Evolutionary conservation across 306 rosid species (phyloP).

Genomic region (Trifolium pratense): DNA sequence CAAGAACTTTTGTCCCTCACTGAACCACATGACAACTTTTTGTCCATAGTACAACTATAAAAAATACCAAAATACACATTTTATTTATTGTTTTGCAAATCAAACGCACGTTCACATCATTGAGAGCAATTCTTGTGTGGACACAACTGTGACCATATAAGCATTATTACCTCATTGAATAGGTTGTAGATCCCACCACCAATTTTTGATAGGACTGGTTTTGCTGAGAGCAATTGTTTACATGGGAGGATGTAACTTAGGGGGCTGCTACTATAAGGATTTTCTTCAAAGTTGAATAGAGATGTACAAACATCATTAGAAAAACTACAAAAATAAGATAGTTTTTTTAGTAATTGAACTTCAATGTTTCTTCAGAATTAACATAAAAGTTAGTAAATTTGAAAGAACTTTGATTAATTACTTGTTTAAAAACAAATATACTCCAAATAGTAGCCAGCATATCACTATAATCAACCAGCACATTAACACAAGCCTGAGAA

Average conservation of each 20-base stretch:
- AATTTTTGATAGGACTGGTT: constrained; percentile 49
- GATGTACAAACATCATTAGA: constrained; percentile 68
- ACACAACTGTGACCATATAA: too few relatives aligned
- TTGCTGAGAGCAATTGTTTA: constrained; percentile 60
- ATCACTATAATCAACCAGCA: constrained; percentile 71
- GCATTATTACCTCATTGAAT: constrained; percentile 70
- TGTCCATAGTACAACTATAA: too few relatives aligned
- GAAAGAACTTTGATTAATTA: constrained; percentile 44
- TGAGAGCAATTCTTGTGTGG: too few relatives aligned
- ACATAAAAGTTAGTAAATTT: constrained; percentile 8
- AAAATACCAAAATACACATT: too few relatives aligned
- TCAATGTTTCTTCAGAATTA: background rate
- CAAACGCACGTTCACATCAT: too few relatives aligned
- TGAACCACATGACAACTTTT: too few relatives aligned
- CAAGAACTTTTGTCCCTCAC: too few relatives aligned
- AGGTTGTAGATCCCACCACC: constrained; percentile 54
- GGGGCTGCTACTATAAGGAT: constrained; percentile 68
- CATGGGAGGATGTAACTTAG: constrained; percentile 72
- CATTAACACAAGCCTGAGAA: constrained; percentile 58
- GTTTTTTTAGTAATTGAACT: background rate
- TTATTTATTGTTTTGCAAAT: too few relatives aligned
- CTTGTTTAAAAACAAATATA: constrained; percentile 67
- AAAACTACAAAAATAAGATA: constrained; percentile 53
- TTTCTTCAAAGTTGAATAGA: constrained; percentile 58
- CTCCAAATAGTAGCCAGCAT: constrained; percentile 73